phyloP scores from a whole-genome alignment of 177 flowering plant genomes.

The Vitis hybrid region DNA sequence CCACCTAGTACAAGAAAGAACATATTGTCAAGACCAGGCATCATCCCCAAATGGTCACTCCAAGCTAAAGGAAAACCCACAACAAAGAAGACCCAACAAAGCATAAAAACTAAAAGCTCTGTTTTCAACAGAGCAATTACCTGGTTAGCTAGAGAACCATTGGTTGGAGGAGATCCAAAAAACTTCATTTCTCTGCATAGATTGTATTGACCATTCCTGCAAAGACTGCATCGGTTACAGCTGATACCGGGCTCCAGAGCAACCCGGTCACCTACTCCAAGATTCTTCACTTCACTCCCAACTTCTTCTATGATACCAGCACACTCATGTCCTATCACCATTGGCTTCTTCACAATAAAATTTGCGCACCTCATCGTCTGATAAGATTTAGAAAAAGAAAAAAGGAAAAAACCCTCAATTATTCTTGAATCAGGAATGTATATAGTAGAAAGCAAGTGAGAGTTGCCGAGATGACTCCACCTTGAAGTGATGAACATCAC shows the following conservation, averaged over 20 bases:
- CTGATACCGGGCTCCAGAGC: slow-evolving; percentile 80
- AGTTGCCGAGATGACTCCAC: slow-evolving; percentile 14
- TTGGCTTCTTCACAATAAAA: slow-evolving; percentile 65
- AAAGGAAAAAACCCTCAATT: not conserved
- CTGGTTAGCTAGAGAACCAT: slow-evolving; percentile 82
- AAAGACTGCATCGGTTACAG: slow-evolving; percentile 57
- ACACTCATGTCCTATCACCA: slow-evolving; percentile 86
- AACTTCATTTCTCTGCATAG: slow-evolving; percentile 82
- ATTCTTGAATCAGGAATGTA: too few relatives aligned
- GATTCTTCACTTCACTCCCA: slow-evolving; percentile 53
- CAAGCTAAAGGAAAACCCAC: too few relatives aligned
- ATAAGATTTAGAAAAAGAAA: not conserved
- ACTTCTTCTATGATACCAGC: slow-evolving; percentile 70
- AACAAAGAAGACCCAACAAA: too few relatives aligned
- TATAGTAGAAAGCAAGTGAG: not conserved
- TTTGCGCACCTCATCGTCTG: slow-evolving; percentile 56
- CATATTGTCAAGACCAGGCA: too few relatives aligned
- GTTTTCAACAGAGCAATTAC: slow-evolving; percentile 16
- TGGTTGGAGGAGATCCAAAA: slow-evolving; percentile 75
- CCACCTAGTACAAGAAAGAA: slow-evolving; percentile 36
- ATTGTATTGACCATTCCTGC: slow-evolving; percentile 76
- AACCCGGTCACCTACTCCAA: slow-evolving; percentile 59
- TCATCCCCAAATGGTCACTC: too few relatives aligned
- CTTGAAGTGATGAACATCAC: slow-evolving; percentile 83
- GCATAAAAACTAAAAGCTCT: too few relatives aligned